phyloP scores from a whole-genome alignment of 2,329 filamentous ascomycete species.

The Colletotrichum sublineola region DNA sequence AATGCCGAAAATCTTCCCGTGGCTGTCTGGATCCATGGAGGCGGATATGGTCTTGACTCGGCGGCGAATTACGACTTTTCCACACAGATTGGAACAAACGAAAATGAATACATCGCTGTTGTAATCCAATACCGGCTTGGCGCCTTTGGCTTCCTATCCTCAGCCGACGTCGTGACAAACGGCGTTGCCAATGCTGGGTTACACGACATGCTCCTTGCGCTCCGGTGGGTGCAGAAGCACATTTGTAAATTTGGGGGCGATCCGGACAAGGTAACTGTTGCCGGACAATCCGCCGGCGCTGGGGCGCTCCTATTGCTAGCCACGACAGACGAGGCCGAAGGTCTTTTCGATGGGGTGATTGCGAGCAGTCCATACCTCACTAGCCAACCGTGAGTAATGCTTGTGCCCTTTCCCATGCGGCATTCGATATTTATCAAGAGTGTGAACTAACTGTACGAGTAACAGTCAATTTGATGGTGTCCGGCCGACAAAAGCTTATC shows the following conservation, averaged over 20 bases:
- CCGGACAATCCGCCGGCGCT: conserved; percentile 27
- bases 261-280: conserved; percentile 16
- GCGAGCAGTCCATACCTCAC: conserved; percentile 33
- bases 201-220: conserved; percentile 30
- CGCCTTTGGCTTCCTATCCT: conserved; percentile 40
- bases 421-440: background rate
- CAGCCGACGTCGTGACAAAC: conserved; percentile 30
- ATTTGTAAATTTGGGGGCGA: conserved; percentile 44
- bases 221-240: conserved; percentile 42
- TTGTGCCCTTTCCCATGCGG: no score
- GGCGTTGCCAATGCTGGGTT: conserved; percentile 43
- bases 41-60: conserved; percentile 37
- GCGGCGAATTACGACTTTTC: conserved; percentile 15
- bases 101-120: conserved; percentile 26
- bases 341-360: conserved; percentile 20
- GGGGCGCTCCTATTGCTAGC: conserved; percentile 17
- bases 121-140: conserved; percentile 38
- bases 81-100: conserved; percentile 26
- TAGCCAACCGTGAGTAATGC: conserved; percentile 18
- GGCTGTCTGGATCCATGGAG: conserved; percentile 42
- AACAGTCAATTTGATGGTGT: conserved; percentile 13
- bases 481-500: conserved; percentile 11
- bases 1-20: conserved; percentile 36
- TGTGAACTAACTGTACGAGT: background rate
- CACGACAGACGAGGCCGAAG: conserved; percentile 7